A percentile compares a stretch with the other conserved stretches of the same genome.
These are phyloP conservation scores for Colletotrichum sp. DNA, from an alignment of 2,329 filamentous ascomycete species.

Conservation along the genomic window DNA sequence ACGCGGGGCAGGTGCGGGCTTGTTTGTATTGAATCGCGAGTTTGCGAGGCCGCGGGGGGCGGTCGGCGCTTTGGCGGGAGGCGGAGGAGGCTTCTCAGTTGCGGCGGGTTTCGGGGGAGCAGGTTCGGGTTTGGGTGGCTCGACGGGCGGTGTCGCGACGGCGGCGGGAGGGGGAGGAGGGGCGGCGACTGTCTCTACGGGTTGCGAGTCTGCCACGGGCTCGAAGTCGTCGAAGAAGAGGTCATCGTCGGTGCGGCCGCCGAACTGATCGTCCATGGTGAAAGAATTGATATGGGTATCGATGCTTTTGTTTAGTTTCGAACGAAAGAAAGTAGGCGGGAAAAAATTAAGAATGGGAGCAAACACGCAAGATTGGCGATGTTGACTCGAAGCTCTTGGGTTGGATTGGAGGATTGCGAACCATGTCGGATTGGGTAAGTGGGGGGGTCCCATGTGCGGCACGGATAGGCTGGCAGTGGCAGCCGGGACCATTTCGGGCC, in stretches of 20 bases:
- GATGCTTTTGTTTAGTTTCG: background rate
- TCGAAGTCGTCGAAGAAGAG: conserved; percentile 69
- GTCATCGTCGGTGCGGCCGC: conserved; percentile 66
- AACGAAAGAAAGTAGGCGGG: background rate
- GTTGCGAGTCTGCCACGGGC: conserved; percentile 33
- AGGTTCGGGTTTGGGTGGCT: background rate
- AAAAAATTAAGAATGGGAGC: background rate
- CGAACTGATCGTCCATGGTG: conserved; percentile 65
- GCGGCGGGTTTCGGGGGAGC: background rate
- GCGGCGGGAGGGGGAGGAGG: background rate
- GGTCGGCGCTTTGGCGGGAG: background rate
- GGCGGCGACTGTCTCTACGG: background rate
- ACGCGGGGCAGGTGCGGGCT: conserved; percentile 16
- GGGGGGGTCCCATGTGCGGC: background rate
- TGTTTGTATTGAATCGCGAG: conserved; percentile 10
- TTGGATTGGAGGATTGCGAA: background rate
- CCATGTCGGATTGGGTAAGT: conserved; percentile 16
- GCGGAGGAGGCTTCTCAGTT: background rate
- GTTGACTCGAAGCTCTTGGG: conserved; percentile 1
- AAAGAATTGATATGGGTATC: background rate
- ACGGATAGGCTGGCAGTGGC: background rate
- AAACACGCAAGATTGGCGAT: background rate
- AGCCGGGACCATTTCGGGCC: background rate
- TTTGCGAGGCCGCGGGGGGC: conserved; percentile 10
- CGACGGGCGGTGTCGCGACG: conserved; percentile 2